A percentile compares a stretch with the other conserved stretches of the same genome.
These are phyloP conservation scores for Plasmodium gonderi DNA, from an alignment of 169 alveolate species.

Conservation along the genomic window DNA sequence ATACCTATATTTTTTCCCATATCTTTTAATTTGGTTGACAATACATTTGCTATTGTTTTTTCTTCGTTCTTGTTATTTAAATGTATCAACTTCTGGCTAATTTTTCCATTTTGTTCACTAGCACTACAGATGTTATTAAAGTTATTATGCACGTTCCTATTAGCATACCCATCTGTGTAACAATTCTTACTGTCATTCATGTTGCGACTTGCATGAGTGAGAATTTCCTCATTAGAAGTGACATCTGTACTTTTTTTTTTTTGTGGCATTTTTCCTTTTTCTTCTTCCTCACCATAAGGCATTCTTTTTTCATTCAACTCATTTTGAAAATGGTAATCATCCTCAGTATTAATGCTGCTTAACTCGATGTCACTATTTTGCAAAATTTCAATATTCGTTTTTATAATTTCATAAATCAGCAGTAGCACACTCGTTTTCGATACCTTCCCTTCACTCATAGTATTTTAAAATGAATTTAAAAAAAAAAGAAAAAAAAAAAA, in stretches of 20 bases:
- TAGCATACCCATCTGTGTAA: neutral
- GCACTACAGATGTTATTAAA: neutral
- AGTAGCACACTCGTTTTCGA: conserved; percentile 46
- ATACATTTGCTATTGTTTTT: neutral
- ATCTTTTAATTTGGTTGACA: conserved; percentile 21
- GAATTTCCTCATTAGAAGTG: neutral
- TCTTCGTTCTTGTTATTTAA: neutral
- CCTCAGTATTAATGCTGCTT: neutral
- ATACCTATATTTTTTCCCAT: conserved; percentile 65
- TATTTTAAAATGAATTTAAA: neutral
- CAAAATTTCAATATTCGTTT: conserved; percentile 20
- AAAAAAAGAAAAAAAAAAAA: neutral
- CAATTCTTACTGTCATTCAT: neutral
- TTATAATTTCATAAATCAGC: conserved; percentile 50
- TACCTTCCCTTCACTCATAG: conserved; percentile 39
- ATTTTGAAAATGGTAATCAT: neutral
- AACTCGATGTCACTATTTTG: conserved; percentile 3
- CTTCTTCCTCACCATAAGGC: neutral
- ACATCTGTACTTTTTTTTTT: neutral
- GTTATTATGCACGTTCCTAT: neutral
- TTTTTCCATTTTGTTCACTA: neutral
- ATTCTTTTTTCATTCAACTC: neutral
- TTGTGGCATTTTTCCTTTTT: neutral
- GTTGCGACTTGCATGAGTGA: neutral
- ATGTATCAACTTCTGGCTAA: neutral